These are phyloP conservation scores for Pistacia vera DNA, from an alignment of 345 rosid species.

Conservation along the genomic window DNA sequence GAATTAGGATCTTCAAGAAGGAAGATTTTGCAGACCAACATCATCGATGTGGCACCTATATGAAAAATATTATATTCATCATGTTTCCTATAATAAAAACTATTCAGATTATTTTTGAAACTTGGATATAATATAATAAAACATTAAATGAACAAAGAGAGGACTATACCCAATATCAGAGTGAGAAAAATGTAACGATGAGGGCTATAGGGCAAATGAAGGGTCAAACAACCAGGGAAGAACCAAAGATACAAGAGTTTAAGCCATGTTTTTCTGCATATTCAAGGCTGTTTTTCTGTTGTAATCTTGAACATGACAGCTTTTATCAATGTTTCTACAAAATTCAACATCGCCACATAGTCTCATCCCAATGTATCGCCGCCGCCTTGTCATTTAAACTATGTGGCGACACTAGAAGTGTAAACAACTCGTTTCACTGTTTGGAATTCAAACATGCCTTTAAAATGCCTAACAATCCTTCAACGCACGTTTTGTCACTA, in stretches of 20 bases:
- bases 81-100: constrained; percentile 10
- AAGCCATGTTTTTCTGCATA: constrained; percentile 40
- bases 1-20: constrained; percentile 48
- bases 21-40: constrained; percentile 51
- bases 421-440: constrained; percentile 62
- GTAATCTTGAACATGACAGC: constrained; percentile 40
- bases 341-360: constrained; percentile 31
- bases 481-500: constrained; percentile 45
- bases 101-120: too few species aligned
- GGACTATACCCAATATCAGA: constrained; percentile 39
- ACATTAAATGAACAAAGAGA: too few species aligned
- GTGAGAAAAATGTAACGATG: constrained; percentile 35
- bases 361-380: constrained; percentile 36
- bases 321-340: constrained; percentile 29
- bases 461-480: constrained; percentile 51
- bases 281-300: constrained; percentile 46
- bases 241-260: constrained; percentile 47
- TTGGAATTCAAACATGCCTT: constrained; percentile 51
- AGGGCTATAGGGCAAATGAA: constrained; percentile 52
- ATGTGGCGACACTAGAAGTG: constrained; percentile 47
- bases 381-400: constrained; percentile 4
- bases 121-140: too few species aligned
- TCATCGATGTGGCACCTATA: constrained; percentile 58
- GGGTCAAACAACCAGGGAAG: constrained; percentile 51
- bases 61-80: constrained; percentile 26